Conservation (phyloP, 2,329 filamentous ascomycete species). For the Penicillium sp. region DNA sequence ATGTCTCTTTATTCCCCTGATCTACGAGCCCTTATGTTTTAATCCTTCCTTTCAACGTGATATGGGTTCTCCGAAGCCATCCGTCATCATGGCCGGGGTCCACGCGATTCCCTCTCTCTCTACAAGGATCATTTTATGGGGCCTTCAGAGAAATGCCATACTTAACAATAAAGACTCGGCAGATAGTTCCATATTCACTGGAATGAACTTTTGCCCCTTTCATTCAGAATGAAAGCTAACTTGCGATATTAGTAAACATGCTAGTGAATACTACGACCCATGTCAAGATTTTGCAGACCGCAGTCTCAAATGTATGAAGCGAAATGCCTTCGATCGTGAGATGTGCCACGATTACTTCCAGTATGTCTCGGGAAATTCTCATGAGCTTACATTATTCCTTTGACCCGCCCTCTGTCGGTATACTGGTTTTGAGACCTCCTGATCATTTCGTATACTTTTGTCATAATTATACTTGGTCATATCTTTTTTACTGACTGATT, state of each 20-base stretch:
- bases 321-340: slow-evolving; percentile 81
- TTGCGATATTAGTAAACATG: slow-evolving; percentile 64
- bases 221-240: background rate
- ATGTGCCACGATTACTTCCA: slow-evolving; percentile 97
- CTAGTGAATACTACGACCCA: slow-evolving; percentile 90
- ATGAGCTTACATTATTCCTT: background rate
- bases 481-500: slow-evolving; percentile 6
- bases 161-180: background rate
- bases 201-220: background rate
- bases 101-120: background rate
- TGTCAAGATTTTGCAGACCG: slow-evolving; percentile 87
- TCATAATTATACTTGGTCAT: background rate
- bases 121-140: background rate
- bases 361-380: slow-evolving; percentile 52
- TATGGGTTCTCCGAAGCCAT: background rate
- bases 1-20: background rate
- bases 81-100: background rate
- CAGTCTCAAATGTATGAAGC: slow-evolving; percentile 83
- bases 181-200: background rate
- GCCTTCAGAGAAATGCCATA: background rate
- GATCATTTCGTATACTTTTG: background rate
- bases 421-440: background rate
- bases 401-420: slow-evolving; percentile 3
- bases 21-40: background rate
- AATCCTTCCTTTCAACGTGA: background rate